These are phyloP conservation scores for Odonthalia washingtoniensis DNA, from an alignment of 31 red algal species.

Conservation along the genomic window DNA sequence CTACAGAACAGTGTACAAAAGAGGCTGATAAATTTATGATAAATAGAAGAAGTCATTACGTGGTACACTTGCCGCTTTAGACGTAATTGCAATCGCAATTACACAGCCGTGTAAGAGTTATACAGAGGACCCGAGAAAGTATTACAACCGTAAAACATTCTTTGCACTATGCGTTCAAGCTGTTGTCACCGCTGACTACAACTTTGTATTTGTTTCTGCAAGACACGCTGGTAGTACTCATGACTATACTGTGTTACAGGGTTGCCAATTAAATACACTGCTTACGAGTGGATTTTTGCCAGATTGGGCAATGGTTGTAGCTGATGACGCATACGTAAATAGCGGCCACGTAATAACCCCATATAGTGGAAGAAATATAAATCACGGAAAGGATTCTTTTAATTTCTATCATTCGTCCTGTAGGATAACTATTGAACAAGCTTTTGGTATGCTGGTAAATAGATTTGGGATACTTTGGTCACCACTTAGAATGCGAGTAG, in stretches of 20 bases:
- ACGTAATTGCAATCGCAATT: constrained; percentile 4
- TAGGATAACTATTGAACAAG: constrained; percentile 2
- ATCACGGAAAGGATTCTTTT: background rate
- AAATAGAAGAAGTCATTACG: background rate
- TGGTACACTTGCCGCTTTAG: constrained; percentile 5
- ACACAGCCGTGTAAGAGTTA: background rate
- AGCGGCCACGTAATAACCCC: background rate
- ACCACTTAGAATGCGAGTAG: background rate
- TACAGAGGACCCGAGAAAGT: background rate
- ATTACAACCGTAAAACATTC: constrained; percentile 37
- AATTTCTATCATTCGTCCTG: background rate
- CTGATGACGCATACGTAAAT: constrained; percentile 25
- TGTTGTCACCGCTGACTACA: constrained; percentile 10
- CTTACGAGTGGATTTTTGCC: background rate
- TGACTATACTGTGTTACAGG: background rate
- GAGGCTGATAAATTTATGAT: background rate
- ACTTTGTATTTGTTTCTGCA: constrained; percentile 27
- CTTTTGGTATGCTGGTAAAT: background rate
- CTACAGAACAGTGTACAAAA: background rate
- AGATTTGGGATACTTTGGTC: background rate
- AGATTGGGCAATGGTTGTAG: background rate
- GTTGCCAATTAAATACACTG: background rate
- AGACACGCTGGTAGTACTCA: constrained; percentile 17
- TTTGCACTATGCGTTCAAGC: constrained; percentile 24
- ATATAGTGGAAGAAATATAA: background rate